phyloP scores from a whole-genome alignment of 2,329 filamentous ascomycete species.

The Exophiala calicioides region DNA sequence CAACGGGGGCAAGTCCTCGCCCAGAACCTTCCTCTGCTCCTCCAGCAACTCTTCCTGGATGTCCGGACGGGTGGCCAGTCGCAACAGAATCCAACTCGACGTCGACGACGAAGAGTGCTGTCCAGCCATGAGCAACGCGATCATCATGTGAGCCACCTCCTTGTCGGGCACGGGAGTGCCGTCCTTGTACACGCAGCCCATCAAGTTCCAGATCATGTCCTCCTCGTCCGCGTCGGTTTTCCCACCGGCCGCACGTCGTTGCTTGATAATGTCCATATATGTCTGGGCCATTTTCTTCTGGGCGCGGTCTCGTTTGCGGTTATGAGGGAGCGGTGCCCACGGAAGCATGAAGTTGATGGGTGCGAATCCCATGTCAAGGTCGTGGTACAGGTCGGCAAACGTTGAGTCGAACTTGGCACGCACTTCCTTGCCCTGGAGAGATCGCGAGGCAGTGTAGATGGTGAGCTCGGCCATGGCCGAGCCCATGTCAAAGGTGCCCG shows the following conservation, averaged over 20 bases:
- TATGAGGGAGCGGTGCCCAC: conserved; percentile 75
- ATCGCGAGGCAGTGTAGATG: conserved; percentile 76
- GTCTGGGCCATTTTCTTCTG: conserved; percentile 69
- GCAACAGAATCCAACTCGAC: conserved; percentile 75
- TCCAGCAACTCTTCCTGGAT: conserved; percentile 70
- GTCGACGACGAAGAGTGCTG: conserved; percentile 79
- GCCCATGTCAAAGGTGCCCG: conserved; percentile 64
- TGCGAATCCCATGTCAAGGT: conserved; percentile 75
- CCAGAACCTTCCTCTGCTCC: conserved; percentile 62
- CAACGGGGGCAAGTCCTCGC: conserved; percentile 57
- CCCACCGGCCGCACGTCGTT: conserved; percentile 53
- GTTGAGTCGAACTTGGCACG: conserved; percentile 69
- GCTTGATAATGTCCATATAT: conserved; percentile 70
- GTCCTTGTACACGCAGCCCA: conserved; percentile 75
- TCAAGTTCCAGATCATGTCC: conserved; percentile 80
- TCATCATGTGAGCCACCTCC: conserved; percentile 84
- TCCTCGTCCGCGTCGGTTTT: conserved; percentile 51
- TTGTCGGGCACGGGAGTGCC: conserved; percentile 68
- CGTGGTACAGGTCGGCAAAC: conserved; percentile 75
- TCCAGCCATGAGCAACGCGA: conserved; percentile 79
- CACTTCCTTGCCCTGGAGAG: conserved; percentile 75
- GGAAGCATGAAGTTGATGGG: conserved; percentile 82
- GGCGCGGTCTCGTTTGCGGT: conserved; percentile 69
- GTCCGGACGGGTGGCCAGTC: conserved; percentile 68
- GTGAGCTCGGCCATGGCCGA: conserved; percentile 73